phyloP scores from a whole-genome alignment of 768 basidiomycete species.

The Leccinum longicurvipes region DNA sequence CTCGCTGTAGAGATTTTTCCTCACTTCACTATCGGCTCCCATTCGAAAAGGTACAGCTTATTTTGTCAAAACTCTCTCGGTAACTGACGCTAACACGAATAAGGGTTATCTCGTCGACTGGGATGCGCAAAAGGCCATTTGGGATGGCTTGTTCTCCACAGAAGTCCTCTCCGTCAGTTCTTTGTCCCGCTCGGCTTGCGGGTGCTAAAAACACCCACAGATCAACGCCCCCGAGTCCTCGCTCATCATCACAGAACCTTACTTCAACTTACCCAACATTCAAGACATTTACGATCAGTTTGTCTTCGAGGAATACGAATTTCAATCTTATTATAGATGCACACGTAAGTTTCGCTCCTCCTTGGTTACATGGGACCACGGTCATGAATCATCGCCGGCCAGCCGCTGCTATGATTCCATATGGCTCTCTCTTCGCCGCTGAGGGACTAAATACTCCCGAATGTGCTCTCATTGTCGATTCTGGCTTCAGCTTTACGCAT shows the following conservation, averaged over 20 bases:
- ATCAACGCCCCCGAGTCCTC: conserved; percentile 69
- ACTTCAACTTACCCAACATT: conserved; percentile 89
- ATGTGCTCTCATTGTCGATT: conserved; percentile 81
- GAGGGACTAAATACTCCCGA: conserved; percentile 56
- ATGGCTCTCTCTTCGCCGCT: conserved; percentile 64
- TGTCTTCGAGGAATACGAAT: conserved; percentile 96
- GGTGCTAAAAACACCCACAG: conserved; percentile 37
- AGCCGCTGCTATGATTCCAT: conserved; percentile 81
- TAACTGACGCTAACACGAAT: conserved; percentile 19
- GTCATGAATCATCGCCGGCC: conserved; percentile 17
- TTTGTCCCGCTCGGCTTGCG: neutral
- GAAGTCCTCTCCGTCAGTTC: conserved; percentile 59
- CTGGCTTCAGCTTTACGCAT: conserved; percentile 94
- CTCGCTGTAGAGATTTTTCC: conserved; percentile 72
- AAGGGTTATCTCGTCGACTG: conserved; percentile 93
- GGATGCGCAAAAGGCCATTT: conserved; percentile 92
- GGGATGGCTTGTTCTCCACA: conserved; percentile 85
- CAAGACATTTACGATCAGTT: conserved; percentile 94
- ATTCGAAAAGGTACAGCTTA: conserved; percentile 70
- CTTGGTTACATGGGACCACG: conserved; percentile 19
- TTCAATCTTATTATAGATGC: conserved; percentile 74
- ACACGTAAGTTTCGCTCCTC: conserved; percentile 57
- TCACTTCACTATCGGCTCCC: conserved; percentile 81
- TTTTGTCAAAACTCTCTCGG: neutral
- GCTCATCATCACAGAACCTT: conserved; percentile 88